phyloP scores from a whole-genome alignment of 352 stramenopile genomes.

The Phytophthora chlamydospora region DNA sequence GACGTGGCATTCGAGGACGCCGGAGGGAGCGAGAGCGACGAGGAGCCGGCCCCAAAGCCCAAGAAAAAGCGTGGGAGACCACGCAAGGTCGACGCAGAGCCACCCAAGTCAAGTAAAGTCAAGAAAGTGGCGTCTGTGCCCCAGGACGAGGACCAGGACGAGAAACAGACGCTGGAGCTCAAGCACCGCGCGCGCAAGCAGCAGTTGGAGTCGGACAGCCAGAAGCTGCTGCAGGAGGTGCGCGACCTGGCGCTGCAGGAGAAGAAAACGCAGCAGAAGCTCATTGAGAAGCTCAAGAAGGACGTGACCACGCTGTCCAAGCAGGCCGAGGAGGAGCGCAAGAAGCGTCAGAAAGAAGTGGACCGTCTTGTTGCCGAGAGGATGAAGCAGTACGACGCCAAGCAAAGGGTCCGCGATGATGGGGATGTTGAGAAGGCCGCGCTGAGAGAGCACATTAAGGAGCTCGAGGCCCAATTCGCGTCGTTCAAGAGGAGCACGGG shows the following conservation, averaged over 20 bases:
- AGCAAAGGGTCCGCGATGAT: slow-evolving; percentile 36
- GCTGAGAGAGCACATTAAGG: slow-evolving; percentile 50
- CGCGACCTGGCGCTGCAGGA: slow-evolving; percentile 62
- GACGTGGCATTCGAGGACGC: slow-evolving; percentile 34
- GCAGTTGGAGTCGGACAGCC: slow-evolving; percentile 69
- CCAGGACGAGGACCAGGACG: slow-evolving; percentile 9
- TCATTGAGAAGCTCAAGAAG: slow-evolving; percentile 73
- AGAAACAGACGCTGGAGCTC: slow-evolving; percentile 26
- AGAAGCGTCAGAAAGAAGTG: slow-evolving; percentile 47
- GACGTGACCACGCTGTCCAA: slow-evolving; percentile 66
- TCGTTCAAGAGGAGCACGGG: slow-evolving; percentile 54
- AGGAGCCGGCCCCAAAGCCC: slow-evolving; percentile 18
- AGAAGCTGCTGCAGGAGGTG: slow-evolving; percentile 68
- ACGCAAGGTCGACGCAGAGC: slow-evolving; percentile 5
- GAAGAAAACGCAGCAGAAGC: slow-evolving; percentile 75
- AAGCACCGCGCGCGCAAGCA: slow-evolving; percentile 61
- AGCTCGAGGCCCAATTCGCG: slow-evolving; percentile 61
- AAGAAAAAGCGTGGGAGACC: slow-evolving; percentile 28
- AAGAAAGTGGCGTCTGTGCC: slow-evolving; percentile 16
- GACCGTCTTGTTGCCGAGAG: slow-evolving; percentile 58
- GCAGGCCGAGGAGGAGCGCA: slow-evolving; percentile 54
- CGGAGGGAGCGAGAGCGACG: slow-evolving; percentile 33
- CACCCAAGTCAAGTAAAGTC: slow-evolving; percentile 16
- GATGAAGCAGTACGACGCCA: slow-evolving; percentile 44
- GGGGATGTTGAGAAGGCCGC: slow-evolving; percentile 44